Evolutionary conservation across 495 filamentous ascomycete species (phyloP).

Genomic region (Penicillium mononematosum): DNA sequence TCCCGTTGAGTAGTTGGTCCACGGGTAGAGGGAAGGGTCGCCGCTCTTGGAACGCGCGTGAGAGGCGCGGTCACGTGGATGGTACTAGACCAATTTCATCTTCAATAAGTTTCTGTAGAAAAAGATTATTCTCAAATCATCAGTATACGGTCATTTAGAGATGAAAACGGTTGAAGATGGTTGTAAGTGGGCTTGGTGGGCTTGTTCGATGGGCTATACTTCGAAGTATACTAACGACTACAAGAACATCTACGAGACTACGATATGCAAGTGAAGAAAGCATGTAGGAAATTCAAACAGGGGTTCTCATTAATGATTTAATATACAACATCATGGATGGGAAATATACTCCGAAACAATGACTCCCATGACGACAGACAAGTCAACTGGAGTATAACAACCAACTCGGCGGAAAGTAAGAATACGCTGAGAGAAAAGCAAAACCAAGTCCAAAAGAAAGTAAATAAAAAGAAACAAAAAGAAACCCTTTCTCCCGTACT

Average conservation of each 20-base stretch:
- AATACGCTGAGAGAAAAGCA: not conserved
- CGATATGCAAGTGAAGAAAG: not conserved
- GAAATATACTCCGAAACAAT: not conserved
- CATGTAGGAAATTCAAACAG: not conserved
- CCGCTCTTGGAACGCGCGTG: constrained; percentile 36
- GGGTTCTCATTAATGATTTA: not conserved
- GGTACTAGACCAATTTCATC: constrained; percentile 1
- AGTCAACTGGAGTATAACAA: not conserved
- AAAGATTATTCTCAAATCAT: not conserved
- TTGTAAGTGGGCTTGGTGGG: not conserved
- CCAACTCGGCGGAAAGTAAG: constrained; percentile 1
- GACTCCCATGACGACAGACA: constrained; percentile 1
- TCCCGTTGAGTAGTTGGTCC: constrained; percentile 1
- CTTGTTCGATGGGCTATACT: not conserved
- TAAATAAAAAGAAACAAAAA: not conserved
- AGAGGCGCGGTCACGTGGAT: constrained; percentile 41
- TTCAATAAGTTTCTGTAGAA: not conserved
- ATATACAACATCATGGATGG: not conserved
- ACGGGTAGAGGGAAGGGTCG: constrained; percentile 13
- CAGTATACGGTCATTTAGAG: not conserved
- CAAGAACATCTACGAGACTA: not conserved
- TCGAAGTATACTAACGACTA: not conserved
- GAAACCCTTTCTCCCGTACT: not conserved
- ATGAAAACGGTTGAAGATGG: not conserved
- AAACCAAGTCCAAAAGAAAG: not conserved